Evolutionary conservation across 305 asterid genomes (phyloP).

Genomic region (Fraxinus platypoda): DNA sequence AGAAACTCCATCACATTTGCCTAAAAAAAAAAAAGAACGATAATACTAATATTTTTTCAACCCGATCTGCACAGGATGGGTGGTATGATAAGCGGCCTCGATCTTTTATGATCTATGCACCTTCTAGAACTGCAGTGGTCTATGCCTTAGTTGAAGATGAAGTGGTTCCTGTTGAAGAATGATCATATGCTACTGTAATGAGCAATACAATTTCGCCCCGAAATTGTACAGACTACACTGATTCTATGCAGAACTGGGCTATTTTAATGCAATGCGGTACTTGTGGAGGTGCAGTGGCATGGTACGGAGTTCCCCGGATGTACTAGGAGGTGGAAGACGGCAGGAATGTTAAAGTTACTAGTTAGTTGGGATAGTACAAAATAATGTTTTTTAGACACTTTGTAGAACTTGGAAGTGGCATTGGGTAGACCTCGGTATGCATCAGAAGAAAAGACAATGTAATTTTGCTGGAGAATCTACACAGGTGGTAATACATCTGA

Average conservation of each 20-base stretch:
- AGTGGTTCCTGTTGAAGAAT: constrained; percentile 28
- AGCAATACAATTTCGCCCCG: background rate
- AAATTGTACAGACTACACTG: constrained; percentile 2
- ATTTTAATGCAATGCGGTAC: background rate
- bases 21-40: background rate
- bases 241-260: background rate
- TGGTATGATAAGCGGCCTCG: constrained; percentile 71
- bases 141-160: constrained; percentile 54
- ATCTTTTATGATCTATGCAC: constrained; percentile 77
- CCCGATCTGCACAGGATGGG: constrained; percentile 57
- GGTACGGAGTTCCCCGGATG: background rate
- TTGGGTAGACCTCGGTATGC: background rate
- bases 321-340: background rate
- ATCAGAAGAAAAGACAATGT: background rate
- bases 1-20: background rate
- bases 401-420: background rate
- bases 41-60: background rate
- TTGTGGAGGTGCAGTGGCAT: background rate
- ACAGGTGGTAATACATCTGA: background rate
- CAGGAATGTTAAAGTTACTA: constrained; percentile 1
- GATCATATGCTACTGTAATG: background rate
- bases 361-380: background rate
- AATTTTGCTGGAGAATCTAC: background rate
- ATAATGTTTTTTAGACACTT: background rate
- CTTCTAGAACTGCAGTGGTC: constrained; percentile 87